Evolutionary conservation across 208 protist species (phyloP), one percentile per base, ranked within the genome.

Genomic region (Leishmania tropica): DNA sequence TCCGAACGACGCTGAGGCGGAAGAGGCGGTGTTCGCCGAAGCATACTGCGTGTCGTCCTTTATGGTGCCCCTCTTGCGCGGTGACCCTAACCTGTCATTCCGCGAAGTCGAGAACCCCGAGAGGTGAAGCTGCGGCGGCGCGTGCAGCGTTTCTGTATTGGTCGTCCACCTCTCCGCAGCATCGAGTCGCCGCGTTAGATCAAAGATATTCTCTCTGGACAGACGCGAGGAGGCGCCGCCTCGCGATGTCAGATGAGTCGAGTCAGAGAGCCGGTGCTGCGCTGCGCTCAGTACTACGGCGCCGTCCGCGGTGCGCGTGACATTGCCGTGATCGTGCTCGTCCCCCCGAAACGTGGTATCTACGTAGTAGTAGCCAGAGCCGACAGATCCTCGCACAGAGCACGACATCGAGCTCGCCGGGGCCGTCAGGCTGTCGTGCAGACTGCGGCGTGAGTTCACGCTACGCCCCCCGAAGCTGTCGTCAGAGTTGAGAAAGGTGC

Each of bases 201-300:
- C 42, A n/a, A 76, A 53, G 28, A 5, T 45, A 15, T 42, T 60
- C 13, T 58, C 45, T 0, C 24, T 31, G 8, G 72, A 76, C 2
- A 42, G 8, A 19, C 31, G 48, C 47, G 51, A 60, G 51, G 31
- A 48, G 31, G 47, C 13, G 31, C 45, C 31, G 31, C 48, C 60
- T 28, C 6, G 7, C 7, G 13, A 45, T 1, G 60, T 24, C 31
- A 65, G 45, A 7, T 48, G 31, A 1, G 42, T 21, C 5, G 73
- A 70, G 31, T 67, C 65, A 3, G 80, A 79, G 35, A 83, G 54
- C 1, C 75, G 80, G 3, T 64, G 75, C 75, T 79, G 80, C 35
- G 47, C 21, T 35, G 48, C 21, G 4, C 19, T 24, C 31, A 40
- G 42, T 17, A 64, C 13, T 5, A 31, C 28, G 1, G 74, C 31